Base-by-base conservation (phyloP, 371 early-diverging fungal species). In the Encephalitozoon intestinalis region DNA sequence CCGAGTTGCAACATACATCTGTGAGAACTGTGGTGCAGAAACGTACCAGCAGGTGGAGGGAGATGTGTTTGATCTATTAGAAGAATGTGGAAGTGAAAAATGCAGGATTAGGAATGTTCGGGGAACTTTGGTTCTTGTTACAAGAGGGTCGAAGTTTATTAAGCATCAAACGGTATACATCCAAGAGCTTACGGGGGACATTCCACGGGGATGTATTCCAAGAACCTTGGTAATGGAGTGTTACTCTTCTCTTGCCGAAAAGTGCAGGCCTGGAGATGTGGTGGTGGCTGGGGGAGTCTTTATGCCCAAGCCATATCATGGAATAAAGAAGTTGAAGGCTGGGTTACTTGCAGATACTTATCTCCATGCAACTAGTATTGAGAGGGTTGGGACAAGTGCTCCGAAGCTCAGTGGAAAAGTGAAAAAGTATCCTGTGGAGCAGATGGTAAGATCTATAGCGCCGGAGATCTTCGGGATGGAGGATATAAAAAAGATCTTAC, bases 191-290 rank as follows among this genome's bases (percentile, higher is more conserved):
- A 89, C 95, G 11, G 91, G 93, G 83, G 95, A 96, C 88, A 94
- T 95, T 7, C 95, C 95, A 70, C 93, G 93, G 70, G 99, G 97
- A 54, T 92, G 94, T 84, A 94, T 96, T 81, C 99, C 99, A 49
- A 89, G 97, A 53, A 88, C 91, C 12, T 90, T 97, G 87, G 92
- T 90, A 15, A 87, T 96, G 7, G 92, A 95, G 79, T 82, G 93
- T 70, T 91, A 90, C 81, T 92, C 91, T 71, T 88, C 87, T 53
- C 83, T 89, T 64, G 92, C 92, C 64, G 90, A 95, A 49, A 82
- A 83, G 67, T 87, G 91, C 77, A 90, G 88, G 63, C 96, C 96
- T 7, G 98, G 96, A 70, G 95, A 95, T 84, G 88, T 89, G 0
- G 92, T 93, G 49, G 83, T 88, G 39, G 87, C 94, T 31, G 87